Base-by-base conservation (phyloP, 1,284 basidiomycete species). In the Boletus semigastroideus region DNA sequence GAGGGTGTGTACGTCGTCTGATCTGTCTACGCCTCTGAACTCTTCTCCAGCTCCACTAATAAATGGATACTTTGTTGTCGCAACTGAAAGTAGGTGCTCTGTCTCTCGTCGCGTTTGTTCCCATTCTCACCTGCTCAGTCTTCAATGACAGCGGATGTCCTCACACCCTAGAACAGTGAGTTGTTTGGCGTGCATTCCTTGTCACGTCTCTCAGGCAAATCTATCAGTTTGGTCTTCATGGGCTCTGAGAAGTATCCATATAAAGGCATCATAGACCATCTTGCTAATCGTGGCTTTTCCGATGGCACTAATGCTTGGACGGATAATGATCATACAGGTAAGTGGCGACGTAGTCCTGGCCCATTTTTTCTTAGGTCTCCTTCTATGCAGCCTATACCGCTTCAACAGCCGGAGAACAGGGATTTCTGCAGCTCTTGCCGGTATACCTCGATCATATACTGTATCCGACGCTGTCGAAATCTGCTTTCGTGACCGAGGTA, bases 381-480 rank as follows among this genome's bases (percentile, higher is more conserved):
- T 36, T 53, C 30, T 17, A 19, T 9, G 2, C 27, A 68, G 93
- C 92, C 9, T 99, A 98, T 71, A 99, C 96, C 1, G 88, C 97
- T 57, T 91, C 92, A n/a, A 99, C 96, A 3, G 97, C 97, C 16
- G 97, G 97, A 53, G 87, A 90, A 54, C 92, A 97, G 65, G 97
- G 97, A 10, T 98, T 99, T 69, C 76, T 99, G 38, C 90, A 95
- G 62, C 83, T 99, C 55, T 77, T 99, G 19, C 96, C 96, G 4
- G 88, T 99, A 58, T 99, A 94, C 68, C 78, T 99, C 38, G 97
- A 99, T 71, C 97, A 99, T 69, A 92, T 99, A 57, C 82, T 99
- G 45, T 96, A 97, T 71, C 95, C 97, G 5, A 98, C 95, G 0
- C 84, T 99, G 55, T 95, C 93, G 8, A 82, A 93, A 56, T 84